Conservation (phyloP, 2,329 filamentous ascomycete species). For the Pseudopyricularia javanii region DNA sequence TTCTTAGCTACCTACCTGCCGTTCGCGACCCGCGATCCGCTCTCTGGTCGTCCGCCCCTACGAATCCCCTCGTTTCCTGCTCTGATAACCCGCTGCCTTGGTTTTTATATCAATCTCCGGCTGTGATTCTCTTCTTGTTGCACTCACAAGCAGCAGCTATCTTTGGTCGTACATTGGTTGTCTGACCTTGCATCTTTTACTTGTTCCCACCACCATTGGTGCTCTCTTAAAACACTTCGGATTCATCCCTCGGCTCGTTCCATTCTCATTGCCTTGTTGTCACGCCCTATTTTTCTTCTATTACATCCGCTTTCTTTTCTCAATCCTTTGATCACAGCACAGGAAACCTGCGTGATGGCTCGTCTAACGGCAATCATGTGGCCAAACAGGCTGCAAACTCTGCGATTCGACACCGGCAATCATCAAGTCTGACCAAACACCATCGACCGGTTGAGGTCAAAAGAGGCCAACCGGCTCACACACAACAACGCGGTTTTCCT, state of each 20-base stretch:
- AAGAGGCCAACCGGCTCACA: neutral
- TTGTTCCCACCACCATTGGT: neutral
- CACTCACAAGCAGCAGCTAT: neutral
- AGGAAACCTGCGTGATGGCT: slow-evolving; percentile 26
- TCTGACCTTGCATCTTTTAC: neutral
- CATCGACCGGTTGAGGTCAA: slow-evolving; percentile 1
- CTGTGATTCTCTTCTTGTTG: slow-evolving; percentile 4
- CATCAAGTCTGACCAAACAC: slow-evolving; percentile 14
- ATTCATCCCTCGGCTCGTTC: slow-evolving; percentile 2
- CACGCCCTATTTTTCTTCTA: slow-evolving; percentile 7
- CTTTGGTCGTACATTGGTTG: neutral
- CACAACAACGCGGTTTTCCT: neutral
- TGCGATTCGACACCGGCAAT: slow-evolving; percentile 12
- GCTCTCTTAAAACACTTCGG: slow-evolving; percentile 4
- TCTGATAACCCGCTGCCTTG: neutral
- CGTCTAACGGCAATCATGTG: slow-evolving; percentile 44
- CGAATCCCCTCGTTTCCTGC: slow-evolving; percentile 1
- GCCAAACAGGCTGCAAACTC: slow-evolving; percentile 30
- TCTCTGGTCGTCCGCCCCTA: neutral
- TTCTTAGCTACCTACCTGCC: neutral
- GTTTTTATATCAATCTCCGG: slow-evolving; percentile 2
- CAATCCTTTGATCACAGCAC: slow-evolving; percentile 14
- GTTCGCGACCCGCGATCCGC: neutral
- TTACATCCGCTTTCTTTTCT: slow-evolving; percentile 32
- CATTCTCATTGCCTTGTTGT: slow-evolving; percentile 2